Evolutionary conservation across 805 yeast genomes (phyloP).

Genomic region (Starmerella apicola): DNA sequence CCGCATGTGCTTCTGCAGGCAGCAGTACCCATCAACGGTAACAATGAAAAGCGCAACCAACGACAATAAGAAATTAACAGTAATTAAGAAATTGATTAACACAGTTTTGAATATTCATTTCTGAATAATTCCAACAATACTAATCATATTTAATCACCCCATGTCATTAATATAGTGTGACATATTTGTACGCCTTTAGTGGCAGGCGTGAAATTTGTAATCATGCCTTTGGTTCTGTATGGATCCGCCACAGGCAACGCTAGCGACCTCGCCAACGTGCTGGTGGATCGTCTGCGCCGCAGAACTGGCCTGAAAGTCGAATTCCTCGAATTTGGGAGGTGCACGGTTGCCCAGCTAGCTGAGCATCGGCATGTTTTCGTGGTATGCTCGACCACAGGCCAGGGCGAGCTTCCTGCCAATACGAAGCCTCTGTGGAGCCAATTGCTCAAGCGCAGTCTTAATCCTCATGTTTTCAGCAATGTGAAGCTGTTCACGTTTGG

Average conservation of each 20-base stretch:
- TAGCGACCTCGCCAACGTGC: conserved; percentile 63
- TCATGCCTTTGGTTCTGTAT: conserved; percentile 39
- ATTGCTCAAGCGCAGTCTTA: conserved; percentile 52
- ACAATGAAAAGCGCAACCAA: too few relatives aligned
- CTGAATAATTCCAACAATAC: too few relatives aligned
- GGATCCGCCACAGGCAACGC: conserved; percentile 93
- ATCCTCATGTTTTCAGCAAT: conserved; percentile 49
- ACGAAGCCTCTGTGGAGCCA: conserved; percentile 63
- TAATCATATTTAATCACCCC: too few relatives aligned
- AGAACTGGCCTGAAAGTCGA: conserved; percentile 29
- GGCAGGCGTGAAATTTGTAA: too few relatives aligned
- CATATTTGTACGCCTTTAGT: too few relatives aligned
- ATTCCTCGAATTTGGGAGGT: conserved; percentile 36
- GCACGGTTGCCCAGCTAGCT: conserved; percentile 28
- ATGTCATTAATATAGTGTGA: too few relatives aligned
- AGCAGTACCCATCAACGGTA: too few relatives aligned
- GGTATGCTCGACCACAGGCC: conserved; percentile 85
- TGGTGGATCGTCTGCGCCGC: conserved; percentile 45
- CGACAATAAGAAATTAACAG: too few relatives aligned
- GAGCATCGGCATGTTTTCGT: conserved; percentile 39
- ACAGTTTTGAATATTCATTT: too few relatives aligned
- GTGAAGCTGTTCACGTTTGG: conserved; percentile 67
- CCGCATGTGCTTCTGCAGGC: too few relatives aligned
- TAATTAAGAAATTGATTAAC: too few relatives aligned
- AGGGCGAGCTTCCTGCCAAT: conserved; percentile 82